Conservation (phyloP, 768 basidiomycete species). For the Lentinus brumalis region DNA sequence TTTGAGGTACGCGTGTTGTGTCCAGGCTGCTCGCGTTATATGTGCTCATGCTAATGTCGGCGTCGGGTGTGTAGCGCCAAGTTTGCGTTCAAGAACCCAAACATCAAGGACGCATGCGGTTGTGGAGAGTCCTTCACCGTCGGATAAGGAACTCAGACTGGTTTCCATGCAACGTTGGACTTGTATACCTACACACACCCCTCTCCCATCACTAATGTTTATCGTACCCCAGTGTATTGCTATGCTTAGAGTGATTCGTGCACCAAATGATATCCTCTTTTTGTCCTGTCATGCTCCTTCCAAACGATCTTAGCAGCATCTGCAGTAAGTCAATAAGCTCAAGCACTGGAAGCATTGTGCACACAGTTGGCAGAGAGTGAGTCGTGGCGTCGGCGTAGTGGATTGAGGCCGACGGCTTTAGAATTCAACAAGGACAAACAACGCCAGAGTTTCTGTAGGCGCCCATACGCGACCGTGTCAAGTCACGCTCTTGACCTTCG, state of each 20-base stretch:
- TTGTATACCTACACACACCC: slow-evolving; percentile 8
- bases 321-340: too few relatives aligned
- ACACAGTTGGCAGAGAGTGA: neutral
- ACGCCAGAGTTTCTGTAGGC: neutral
- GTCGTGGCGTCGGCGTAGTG: neutral
- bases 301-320: too few relatives aligned
- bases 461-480: neutral
- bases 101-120: slow-evolving; percentile 92
- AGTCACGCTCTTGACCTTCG: neutral
- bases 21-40: neutral
- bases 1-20: slow-evolving; percentile 61
- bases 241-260: neutral
- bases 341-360: too few relatives aligned
- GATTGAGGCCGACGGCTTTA: slow-evolving; percentile 4
- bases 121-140: slow-evolving; percentile 93
- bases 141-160: slow-evolving; percentile 17
- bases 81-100: slow-evolving; percentile 87
- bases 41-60: slow-evolving; percentile 7
- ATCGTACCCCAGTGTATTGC: slow-evolving; percentile 13
- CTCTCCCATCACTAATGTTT: slow-evolving; percentile 11
- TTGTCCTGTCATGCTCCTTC: too few relatives aligned
- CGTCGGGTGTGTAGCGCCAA: slow-evolving; percentile 55
- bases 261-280: too few relatives aligned
- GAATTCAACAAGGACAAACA: slow-evolving; percentile 19
- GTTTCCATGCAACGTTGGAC: neutral